Conservation (phyloP, 148 eudicot genomes). For the Camellia lanceoleosa region DNA sequence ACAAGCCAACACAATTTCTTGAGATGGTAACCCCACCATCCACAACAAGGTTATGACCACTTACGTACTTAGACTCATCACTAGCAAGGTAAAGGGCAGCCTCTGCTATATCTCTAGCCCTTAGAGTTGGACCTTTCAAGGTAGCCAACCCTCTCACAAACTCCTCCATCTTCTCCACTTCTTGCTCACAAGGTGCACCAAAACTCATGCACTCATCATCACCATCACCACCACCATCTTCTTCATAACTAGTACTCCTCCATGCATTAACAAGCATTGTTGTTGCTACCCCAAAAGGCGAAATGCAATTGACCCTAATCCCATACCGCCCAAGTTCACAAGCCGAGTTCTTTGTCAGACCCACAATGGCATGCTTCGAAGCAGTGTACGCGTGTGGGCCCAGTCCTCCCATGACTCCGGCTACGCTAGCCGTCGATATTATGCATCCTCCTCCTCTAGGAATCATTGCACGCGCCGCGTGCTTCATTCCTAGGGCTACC, state of each 20-base stretch:
- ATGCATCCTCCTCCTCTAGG: slow-evolving; percentile 27
- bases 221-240: slow-evolving; percentile 7
- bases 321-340: slow-evolving; percentile 40
- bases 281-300: slow-evolving; percentile 46
- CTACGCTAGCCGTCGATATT: slow-evolving; percentile 37
- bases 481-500: slow-evolving; percentile 37
- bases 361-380: slow-evolving; percentile 46
- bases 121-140: slow-evolving; percentile 30
- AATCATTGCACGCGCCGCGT: slow-evolving; percentile 43
- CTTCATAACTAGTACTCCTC: slow-evolving; percentile 4
- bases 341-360: slow-evolving; percentile 40
- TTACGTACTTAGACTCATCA: slow-evolving; percentile 42
- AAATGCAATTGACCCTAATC: slow-evolving; percentile 43
- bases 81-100: slow-evolving; percentile 47
- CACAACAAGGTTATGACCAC: slow-evolving; percentile 52
- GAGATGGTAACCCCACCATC: slow-evolving; percentile 51
- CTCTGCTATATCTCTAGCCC: slow-evolving; percentile 39
- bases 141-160: slow-evolving; percentile 32
- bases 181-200: slow-evolving; percentile 16
- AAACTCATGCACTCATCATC: slow-evolving; percentile 14
- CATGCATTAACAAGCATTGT: slow-evolving; percentile 34
- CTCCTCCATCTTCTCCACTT: slow-evolving; percentile 38
- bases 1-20: slow-evolving; percentile 39
- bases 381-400: slow-evolving; percentile 42
- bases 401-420: slow-evolving; percentile 37